Evolutionary conservation across 1,139 yeast genomes (phyloP), one percentile per base, ranked within the genome.

Genomic region (Yamadazyma dushanensis): DNA sequence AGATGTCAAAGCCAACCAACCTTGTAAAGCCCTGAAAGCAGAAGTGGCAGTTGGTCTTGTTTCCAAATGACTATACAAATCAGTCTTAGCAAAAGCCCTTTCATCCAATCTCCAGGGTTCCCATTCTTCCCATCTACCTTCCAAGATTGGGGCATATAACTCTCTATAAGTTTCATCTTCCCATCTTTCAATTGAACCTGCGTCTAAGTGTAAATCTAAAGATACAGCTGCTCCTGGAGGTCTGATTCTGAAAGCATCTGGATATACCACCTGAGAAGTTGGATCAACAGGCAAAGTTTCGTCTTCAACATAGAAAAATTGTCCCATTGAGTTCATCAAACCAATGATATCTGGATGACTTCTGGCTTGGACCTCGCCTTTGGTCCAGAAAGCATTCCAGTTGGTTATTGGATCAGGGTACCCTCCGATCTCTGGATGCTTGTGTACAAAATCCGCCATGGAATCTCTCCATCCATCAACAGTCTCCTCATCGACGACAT

Each of bases 1-100:
- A 16, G 40, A 39, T 11, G 67, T 57, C 42, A 71, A 50, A 1
- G 74, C 65, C 31, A 71, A 44, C 76, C 76, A 73, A 4, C 76
- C 78, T 51, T 73, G 78, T 38, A 70, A 66, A 19, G 72, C 57
- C 38, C 77, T 54, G 48, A 70, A 70, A 8, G 59, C 57, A n/a
- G 64, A 60, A 34, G 74, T 68, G n/a, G 62, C 59, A 13, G 64
- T 57, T 1, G 52, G 49, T 15, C 46, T 44, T 19, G 56, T 53
- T 2, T 45, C 51, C 6, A 41, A 36, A 31, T 47, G 42, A 27
- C 49, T 44, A 43, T 70, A 66, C 36, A 66, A 45, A 38, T 66
- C 65, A 38, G 56, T 54, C 7, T 54, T 46, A 2, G 74, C 73
- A 26, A 53, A 43, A 9, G 61, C 50, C 26, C 76, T 54, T 29